These are phyloP conservation scores for Xylariaceae sp. DNA, from an alignment of 2,329 filamentous ascomycete species.

Conservation along the genomic window DNA sequence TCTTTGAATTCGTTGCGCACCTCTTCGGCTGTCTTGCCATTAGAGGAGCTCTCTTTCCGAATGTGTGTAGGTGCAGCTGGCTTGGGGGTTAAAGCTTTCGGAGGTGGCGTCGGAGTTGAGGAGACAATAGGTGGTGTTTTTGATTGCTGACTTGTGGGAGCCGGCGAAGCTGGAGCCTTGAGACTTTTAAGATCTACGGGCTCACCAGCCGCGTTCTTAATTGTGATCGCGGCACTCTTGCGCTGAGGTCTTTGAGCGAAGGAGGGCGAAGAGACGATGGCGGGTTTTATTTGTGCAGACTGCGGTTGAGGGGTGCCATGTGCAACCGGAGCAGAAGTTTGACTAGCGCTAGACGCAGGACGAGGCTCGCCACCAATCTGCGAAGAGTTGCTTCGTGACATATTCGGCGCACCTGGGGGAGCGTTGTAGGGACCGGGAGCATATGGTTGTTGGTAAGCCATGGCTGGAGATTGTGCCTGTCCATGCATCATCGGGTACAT, in stretches of 20 bases:
- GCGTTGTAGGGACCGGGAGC: conserved; percentile 33
- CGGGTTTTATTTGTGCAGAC: conserved; percentile 50
- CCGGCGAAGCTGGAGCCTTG: conserved; percentile 54
- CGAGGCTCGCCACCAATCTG: conserved; percentile 62
- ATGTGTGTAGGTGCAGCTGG: conserved; percentile 53
- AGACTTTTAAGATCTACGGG: conserved; percentile 64
- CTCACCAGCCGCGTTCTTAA: conserved; percentile 80
- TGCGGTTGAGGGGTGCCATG: conserved; percentile 59
- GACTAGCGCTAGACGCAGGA: conserved; percentile 61
- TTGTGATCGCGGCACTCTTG: conserved; percentile 73
- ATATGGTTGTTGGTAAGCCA: conserved; percentile 44
- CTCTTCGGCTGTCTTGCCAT: conserved; percentile 72
- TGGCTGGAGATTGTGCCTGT: conserved; percentile 42
- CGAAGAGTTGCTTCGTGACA: conserved; percentile 75
- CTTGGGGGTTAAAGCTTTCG: conserved; percentile 61
- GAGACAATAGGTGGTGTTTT: conserved; percentile 69
- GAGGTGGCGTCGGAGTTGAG: conserved; percentile 74
- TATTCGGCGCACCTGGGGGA: conserved; percentile 51
- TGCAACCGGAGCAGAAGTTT: conserved; percentile 54
- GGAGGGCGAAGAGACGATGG: conserved; percentile 38
- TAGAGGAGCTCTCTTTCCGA: conserved; percentile 65
- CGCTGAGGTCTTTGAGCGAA: conserved; percentile 45
- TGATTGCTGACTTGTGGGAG: conserved; percentile 48
- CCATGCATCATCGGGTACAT: conserved; percentile 22
- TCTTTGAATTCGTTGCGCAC: conserved; percentile 79